Conservation (phyloP, 1,284 basidiomycete genomes). For the Pseudozyma sp. region DNA sequence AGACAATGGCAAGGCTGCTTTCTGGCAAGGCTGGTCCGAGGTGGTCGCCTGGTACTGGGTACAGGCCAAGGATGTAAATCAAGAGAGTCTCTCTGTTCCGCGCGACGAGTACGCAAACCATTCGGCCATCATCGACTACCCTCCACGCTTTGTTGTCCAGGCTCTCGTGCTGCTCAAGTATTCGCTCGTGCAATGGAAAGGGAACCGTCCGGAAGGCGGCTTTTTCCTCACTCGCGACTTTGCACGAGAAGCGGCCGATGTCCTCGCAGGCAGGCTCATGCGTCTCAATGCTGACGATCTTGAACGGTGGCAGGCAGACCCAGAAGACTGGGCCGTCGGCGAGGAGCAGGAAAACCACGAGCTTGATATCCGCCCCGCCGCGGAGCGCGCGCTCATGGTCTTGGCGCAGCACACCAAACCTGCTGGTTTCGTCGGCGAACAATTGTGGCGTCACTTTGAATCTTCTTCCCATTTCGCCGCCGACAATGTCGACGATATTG, state of each 20-base stretch:
- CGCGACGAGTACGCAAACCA: slow-evolving; percentile 46
- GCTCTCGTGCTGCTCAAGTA: slow-evolving; percentile 59
- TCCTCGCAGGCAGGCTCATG: slow-evolving; percentile 59
- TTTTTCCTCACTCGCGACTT: slow-evolving; percentile 55
- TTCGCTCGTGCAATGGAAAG: slow-evolving; percentile 60
- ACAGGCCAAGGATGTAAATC: slow-evolving; percentile 42
- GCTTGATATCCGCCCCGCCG: slow-evolving; percentile 65
- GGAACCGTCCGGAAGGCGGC: slow-evolving; percentile 35
- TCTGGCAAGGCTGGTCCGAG: slow-evolving; percentile 65
- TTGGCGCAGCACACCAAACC: slow-evolving; percentile 54
- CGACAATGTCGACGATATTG: slow-evolving; percentile 45
- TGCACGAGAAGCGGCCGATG: slow-evolving; percentile 55
- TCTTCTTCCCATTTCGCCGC: slow-evolving; percentile 25
- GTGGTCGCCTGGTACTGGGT: slow-evolving; percentile 66
- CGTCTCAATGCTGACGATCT: slow-evolving; percentile 59
- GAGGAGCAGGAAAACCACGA: slow-evolving; percentile 61
- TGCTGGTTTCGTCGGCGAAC: slow-evolving; percentile 49
- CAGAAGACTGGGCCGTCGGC: slow-evolving; percentile 62
- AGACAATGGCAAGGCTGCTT: slow-evolving; percentile 60
- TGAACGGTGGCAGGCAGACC: slow-evolving; percentile 58
- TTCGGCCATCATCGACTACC: slow-evolving; percentile 51
- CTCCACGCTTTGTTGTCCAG: slow-evolving; percentile 63
- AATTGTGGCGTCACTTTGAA: slow-evolving; percentile 59
- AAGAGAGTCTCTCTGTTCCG: slow-evolving; percentile 45
- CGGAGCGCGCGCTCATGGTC: slow-evolving; percentile 60